phyloP scores from a whole-genome alignment of 192 early-diverging fungal genomes.

The Dimargaris cristalligena region DNA sequence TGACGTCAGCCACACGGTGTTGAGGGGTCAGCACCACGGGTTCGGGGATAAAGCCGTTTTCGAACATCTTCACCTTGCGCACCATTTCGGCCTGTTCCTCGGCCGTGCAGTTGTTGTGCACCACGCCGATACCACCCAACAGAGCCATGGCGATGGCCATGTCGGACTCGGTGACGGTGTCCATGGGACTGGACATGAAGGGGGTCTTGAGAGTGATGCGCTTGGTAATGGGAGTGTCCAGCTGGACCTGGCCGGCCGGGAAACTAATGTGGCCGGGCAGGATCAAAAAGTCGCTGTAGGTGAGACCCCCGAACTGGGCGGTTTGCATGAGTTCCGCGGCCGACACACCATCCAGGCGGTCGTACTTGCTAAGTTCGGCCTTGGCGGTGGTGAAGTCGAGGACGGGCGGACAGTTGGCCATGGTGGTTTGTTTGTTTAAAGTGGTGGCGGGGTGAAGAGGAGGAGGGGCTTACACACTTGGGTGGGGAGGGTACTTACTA shows the following conservation, averaged over 20 bases:
- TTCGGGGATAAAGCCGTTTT: conserved; percentile 97
- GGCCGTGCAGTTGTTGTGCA: conserved; percentile 94
- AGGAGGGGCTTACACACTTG: too few species aligned
- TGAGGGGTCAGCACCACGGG: conserved; percentile 70
- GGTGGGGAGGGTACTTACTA: too few species aligned
- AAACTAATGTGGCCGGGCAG: conserved; percentile 94
- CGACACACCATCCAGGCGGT: conserved; percentile 60
- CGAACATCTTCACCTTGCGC: conserved; percentile 90
- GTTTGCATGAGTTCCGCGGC: conserved; percentile 72
- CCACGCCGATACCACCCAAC: conserved; percentile 87
- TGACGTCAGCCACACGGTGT: conserved; percentile 71
- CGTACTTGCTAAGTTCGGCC: conserved; percentile 16
- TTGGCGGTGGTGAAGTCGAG: conserved; percentile 17
- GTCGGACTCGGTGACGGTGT: conserved; percentile 94
- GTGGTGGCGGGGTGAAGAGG: neutral
- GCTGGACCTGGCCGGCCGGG: conserved; percentile 54
- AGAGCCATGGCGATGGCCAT: conserved; percentile 98
- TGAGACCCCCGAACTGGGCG: conserved; percentile 66
- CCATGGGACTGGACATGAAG: conserved; percentile 92
- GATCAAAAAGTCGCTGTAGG: conserved; percentile 98
- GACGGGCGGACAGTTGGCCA: too few species aligned
- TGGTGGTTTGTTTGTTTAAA: neutral
- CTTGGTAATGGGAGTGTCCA: conserved; percentile 78
- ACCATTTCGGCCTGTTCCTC: conserved; percentile 98
- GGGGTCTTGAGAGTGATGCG: conserved; percentile 85